Conservation (phyloP, 2,329 filamentous ascomycete genomes). For the Calonectria multiphialidica region DNA sequence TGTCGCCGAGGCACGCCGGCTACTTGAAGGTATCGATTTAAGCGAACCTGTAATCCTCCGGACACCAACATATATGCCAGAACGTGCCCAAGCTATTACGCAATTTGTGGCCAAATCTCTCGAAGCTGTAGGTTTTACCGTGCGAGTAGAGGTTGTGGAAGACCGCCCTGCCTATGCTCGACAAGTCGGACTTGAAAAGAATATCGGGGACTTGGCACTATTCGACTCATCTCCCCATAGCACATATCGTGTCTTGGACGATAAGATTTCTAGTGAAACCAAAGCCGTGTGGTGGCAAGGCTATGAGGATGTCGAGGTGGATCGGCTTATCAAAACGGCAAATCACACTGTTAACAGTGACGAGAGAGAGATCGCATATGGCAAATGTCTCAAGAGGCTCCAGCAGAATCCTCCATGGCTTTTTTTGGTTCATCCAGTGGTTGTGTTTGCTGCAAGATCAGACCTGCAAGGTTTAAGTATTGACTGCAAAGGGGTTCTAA, state of each 20-base stretch:
- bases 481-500: slow-evolving; percentile 1
- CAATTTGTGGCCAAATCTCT: not conserved
- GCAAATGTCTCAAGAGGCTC: not conserved
- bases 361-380: not conserved
- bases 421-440: not conserved
- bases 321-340: slow-evolving; percentile 1
- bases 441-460: not conserved
- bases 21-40: not conserved
- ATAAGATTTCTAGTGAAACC: not conserved
- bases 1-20: not conserved
- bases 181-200: not conserved
- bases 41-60: not conserved
- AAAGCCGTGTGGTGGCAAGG: slow-evolving; percentile 11
- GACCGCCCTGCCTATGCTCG: slow-evolving; percentile 4
- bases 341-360: not conserved
- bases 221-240: slow-evolving; percentile 12
- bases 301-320: not conserved
- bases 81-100: not conserved
- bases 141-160: not conserved
- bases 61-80: slow-evolving; percentile 3
- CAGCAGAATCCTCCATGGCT: not conserved
- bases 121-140: not conserved
- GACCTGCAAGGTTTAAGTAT: not conserved
- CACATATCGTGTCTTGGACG: slow-evolving; percentile 7
- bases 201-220: not conserved